A percentile compares a stretch with the other conserved stretches of the same genome.
Evolutionary conservation across 306 rosid genomes (phyloP).

Genomic region (Cyamopsis tetragonoloba): DNA sequence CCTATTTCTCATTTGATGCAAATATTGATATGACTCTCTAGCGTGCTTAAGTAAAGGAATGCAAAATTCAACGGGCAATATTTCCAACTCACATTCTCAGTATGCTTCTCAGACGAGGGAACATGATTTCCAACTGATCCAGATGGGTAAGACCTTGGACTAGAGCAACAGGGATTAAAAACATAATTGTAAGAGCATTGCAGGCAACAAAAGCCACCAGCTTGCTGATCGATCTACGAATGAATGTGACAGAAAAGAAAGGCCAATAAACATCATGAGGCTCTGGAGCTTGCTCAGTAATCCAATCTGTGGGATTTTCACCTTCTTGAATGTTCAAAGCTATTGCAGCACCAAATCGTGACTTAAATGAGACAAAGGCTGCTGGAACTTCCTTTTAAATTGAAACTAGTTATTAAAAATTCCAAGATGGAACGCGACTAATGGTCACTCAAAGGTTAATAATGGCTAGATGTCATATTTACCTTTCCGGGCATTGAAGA

Average conservation of each 20-base stretch:
- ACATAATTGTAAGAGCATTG: constrained; percentile 56
- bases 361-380: constrained; percentile 84
- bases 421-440: constrained; percentile 8
- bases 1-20: background rate
- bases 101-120: constrained; percentile 56
- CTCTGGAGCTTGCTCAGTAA: constrained; percentile 78
- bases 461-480: constrained; percentile 5
- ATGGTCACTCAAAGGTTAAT: background rate
- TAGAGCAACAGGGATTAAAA: constrained; percentile 67
- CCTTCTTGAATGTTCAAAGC: constrained; percentile 69
- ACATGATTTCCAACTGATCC: constrained; percentile 57
- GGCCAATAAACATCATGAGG: constrained; percentile 83
- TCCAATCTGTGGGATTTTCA: constrained; percentile 70
- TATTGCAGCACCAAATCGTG: constrained; percentile 69
- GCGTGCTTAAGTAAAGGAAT: background rate
- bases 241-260: constrained; percentile 66
- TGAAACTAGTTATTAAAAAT: constrained; percentile 20
- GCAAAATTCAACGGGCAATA: constrained; percentile 4
- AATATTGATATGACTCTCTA: background rate
- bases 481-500: constrained; percentile 60
- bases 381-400: constrained; percentile 69
- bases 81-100: constrained; percentile 55
- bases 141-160: constrained; percentile 80
- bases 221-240: constrained; percentile 61
- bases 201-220: constrained; percentile 49